Conservation (phyloP, 208 protist genomes). For the Polymyxa betae region DNA sequence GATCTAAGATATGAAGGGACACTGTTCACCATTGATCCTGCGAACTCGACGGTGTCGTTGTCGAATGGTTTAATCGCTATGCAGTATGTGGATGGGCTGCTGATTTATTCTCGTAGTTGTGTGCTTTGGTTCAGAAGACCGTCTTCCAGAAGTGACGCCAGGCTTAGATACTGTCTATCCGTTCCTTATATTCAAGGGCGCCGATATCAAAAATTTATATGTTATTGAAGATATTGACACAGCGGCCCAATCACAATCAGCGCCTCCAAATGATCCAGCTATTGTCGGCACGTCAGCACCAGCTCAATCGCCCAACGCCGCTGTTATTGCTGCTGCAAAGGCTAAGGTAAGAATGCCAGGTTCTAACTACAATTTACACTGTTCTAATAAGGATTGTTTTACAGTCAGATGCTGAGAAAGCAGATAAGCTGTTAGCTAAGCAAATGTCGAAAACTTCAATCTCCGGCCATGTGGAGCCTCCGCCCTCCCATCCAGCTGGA, state of each 20-base stretch:
- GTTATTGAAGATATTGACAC: conserved; percentile 65
- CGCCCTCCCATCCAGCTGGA: no score
- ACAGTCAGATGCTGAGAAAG: no score
- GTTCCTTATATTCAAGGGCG: conserved; percentile 76
- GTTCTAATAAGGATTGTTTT: no score
- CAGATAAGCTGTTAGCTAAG: no score
- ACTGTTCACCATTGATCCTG: conserved; percentile 74
- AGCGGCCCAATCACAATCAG: background rate
- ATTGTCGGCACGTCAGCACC: background rate
- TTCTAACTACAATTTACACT: no score
- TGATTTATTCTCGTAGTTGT: conserved; percentile 59
- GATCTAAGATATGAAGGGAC: conserved; percentile 75
- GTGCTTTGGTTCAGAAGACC: conserved; percentile 74
- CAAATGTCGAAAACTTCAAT: no score
- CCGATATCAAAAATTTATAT: conserved; percentile 76
- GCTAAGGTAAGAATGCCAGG: no score
- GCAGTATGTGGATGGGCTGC: background rate
- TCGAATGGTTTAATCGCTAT: conserved; percentile 60
- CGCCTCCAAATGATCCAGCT: conserved; percentile 8
- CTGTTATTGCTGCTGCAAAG: no score
- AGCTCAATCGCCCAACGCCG: background rate
- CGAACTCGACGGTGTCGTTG: conserved; percentile 72
- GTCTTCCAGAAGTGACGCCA: conserved; percentile 66
- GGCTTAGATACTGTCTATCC: conserved; percentile 72
- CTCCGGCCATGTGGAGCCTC: no score